Base-by-base conservation (phyloP, 2,329 filamentous ascomycete species). In the Colletotrichum sp. region DNA sequence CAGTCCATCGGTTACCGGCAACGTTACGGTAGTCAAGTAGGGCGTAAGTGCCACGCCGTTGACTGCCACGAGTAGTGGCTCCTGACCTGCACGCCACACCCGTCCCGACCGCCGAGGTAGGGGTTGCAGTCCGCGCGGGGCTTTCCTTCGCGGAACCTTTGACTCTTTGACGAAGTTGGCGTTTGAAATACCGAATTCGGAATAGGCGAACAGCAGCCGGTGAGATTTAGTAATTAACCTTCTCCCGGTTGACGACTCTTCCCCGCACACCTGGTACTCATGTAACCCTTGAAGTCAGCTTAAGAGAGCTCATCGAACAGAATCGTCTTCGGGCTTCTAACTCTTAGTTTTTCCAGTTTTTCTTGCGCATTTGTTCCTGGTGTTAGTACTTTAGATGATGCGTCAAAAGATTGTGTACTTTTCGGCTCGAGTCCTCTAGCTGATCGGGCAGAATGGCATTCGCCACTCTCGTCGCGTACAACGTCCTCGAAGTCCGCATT, bases 151-250 rank as follows among this genome's bases (percentile, higher is more conserved):
- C n/a, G 43, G n/a, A 52, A 4, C 10, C 1, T 52, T 21, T 52
- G n/a, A 52, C 10, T 52, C 18, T 13, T 13, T 1, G 6, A 52
- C 4, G 43, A 3, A 21, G n/a, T 24, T 52, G 6, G 43, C n/a
- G 43, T 21, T 52, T 2, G 0, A 2, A 21, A 7, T 1, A 0
- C 43, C 43, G n/a, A 24, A 13, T 24, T 13, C n/a, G 43, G 10
- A 24, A 21, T 7, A 52, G n/a, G n/a, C n/a, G 0, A 52, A 2
- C n/a, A 52, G 7, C 43, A 4, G n/a, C 43, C 43, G 43, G n/a
- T 48, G n/a, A 21, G 3, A 48, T 48, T 10, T 21, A 48, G 10
- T 21, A 12, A 13, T 13, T 0, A 48, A 21, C 1, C 43, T 48
- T 13, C 18, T 21, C 10, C 43, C 10, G 10, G n/a, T 21, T 21